Conservation (phyloP, 1,284 basidiomycete species). For the Boletus mariae region DNA sequence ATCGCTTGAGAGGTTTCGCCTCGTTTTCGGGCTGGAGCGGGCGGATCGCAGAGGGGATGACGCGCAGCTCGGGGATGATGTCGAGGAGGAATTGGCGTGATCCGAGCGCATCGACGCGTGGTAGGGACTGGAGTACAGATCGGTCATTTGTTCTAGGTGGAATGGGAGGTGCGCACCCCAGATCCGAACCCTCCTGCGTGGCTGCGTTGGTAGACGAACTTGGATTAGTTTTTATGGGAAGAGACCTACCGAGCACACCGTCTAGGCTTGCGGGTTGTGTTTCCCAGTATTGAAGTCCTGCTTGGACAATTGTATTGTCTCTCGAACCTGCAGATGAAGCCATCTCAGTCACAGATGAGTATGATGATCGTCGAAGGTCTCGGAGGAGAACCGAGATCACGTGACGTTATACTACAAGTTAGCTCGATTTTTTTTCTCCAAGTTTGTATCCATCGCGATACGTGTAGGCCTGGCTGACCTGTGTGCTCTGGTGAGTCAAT, state of each 20-base stretch:
- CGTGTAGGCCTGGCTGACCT: too few relatives aligned
- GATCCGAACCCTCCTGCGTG: slow-evolving; percentile 66
- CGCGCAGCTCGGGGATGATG: slow-evolving; percentile 74
- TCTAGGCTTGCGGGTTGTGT: slow-evolving; percentile 69
- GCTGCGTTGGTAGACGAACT: background rate
- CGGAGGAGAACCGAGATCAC: slow-evolving; percentile 2
- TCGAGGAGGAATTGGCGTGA: slow-evolving; percentile 83
- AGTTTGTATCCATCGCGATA: too few relatives aligned
- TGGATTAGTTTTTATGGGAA: background rate
- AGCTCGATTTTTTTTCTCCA: background rate
- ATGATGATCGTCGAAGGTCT: too few relatives aligned
- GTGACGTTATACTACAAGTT: background rate
- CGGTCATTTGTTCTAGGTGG: background rate
- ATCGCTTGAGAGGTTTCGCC: slow-evolving; percentile 32
- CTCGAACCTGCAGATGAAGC: slow-evolving; percentile 16
- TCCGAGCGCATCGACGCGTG: slow-evolving; percentile 83
- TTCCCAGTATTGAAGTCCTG: slow-evolving; percentile 77
- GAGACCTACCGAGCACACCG: slow-evolving; percentile 57
- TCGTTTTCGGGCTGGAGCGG: slow-evolving; percentile 16
- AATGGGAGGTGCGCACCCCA: slow-evolving; percentile 47
- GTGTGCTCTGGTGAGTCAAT: slow-evolving; percentile 10
- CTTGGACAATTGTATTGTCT: slow-evolving; percentile 50
- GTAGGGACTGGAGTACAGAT: slow-evolving; percentile 60
- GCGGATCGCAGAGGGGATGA: slow-evolving; percentile 60
- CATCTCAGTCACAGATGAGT: slow-evolving; percentile 3